These are phyloP conservation scores for Ceratocystiopsis sp. DNA, from an alignment of 2,329 filamentous ascomycete species.

Conservation along the genomic window DNA sequence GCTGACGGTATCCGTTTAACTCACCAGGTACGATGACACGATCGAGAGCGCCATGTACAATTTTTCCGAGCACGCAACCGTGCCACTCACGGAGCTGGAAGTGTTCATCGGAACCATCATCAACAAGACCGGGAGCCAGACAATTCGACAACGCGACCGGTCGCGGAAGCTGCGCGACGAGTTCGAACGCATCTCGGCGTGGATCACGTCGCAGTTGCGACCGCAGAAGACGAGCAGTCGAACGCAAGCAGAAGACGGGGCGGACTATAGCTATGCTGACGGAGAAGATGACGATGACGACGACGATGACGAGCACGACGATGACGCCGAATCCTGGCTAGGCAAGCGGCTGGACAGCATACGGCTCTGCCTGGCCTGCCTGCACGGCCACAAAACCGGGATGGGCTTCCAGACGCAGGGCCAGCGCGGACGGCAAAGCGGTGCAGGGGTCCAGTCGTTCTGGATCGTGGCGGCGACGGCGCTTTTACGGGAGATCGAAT, in stretches of 20 bases:
- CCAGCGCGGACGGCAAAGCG: background rate
- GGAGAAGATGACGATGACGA: background rate
- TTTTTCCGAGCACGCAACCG: conserved; percentile 27
- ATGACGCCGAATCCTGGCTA: background rate
- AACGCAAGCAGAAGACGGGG: background rate
- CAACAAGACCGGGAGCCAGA: conserved; percentile 31
- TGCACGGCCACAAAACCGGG: conserved; percentile 1
- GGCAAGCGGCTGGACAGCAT: conserved; percentile 8
- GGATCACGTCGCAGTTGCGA: conserved; percentile 15
- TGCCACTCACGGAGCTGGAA: conserved; percentile 30
- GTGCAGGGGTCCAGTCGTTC: conserved; percentile 14
- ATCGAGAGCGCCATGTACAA: conserved; percentile 24
- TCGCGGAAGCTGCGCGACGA: conserved; percentile 34
- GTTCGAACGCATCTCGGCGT: conserved; percentile 28
- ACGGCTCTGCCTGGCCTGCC: conserved; percentile 17
- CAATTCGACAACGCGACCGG: conserved; percentile 31
- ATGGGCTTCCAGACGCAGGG: background rate
- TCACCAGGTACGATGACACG: conserved; percentile 26
- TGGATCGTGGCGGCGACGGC: conserved; percentile 15
- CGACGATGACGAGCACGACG: background rate
- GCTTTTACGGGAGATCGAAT: conserved; percentile 13
- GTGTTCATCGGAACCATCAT: conserved; percentile 39
- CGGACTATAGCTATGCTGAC: background rate
- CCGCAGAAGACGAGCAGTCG: background rate
- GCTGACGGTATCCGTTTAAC: too few relatives aligned